These are phyloP conservation scores for Pistacia integerrima DNA, from an alignment of 345 rosid species.

Conservation along the genomic window DNA sequence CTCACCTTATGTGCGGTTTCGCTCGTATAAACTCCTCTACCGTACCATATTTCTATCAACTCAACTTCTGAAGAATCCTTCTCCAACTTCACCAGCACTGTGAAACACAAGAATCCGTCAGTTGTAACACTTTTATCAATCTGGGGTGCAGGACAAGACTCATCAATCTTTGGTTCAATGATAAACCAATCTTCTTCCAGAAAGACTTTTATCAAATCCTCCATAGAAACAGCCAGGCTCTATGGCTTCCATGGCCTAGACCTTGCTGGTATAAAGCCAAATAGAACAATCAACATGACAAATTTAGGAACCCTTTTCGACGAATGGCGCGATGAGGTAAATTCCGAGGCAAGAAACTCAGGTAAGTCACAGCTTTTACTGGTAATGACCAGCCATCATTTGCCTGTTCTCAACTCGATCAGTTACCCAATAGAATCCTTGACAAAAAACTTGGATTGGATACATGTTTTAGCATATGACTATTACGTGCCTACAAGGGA, in stretches of 20 bases:
- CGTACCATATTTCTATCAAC: neutral
- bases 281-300: conserved; percentile 10
- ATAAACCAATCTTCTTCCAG: conserved; percentile 10
- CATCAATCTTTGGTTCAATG: conserved; percentile 13
- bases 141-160: neutral
- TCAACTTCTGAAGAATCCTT: conserved; percentile 18
- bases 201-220: conserved; percentile 24
- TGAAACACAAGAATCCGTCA: conserved; percentile 24
- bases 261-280: conserved; percentile 24
- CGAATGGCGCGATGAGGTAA: conserved; percentile 36
- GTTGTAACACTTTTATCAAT: conserved; percentile 21
- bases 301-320: conserved; percentile 30
- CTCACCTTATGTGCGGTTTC: conserved; percentile 37
- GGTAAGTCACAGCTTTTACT: conserved; percentile 26
- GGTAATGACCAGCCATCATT: conserved; percentile 6
- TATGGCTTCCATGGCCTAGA: conserved; percentile 35
- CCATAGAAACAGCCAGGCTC: conserved; percentile 25
- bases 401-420: neutral
- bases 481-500: conserved; percentile 32
- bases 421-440: conserved; percentile 27
- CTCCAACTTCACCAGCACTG: conserved; percentile 22
- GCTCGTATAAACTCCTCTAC: conserved; percentile 25
- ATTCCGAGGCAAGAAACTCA: conserved; percentile 18
- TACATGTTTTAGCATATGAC: conserved; percentile 17
- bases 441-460: conserved; percentile 30